These are phyloP conservation scores for Chamaenerion angustifolium DNA, from an alignment of 345 rosid species.

Conservation along the genomic window DNA sequence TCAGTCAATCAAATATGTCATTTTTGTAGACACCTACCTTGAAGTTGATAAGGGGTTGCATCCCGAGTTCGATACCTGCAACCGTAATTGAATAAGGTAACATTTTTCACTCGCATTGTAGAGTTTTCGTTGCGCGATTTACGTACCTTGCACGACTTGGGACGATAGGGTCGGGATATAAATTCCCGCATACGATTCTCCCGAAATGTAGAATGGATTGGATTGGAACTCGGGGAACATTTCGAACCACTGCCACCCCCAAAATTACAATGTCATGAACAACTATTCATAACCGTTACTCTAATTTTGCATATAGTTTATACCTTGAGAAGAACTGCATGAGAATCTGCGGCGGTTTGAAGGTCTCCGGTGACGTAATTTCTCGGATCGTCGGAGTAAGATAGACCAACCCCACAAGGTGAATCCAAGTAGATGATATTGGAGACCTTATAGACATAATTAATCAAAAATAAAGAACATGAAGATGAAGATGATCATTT, in stretches of 20 bases:
- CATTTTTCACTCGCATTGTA: no score
- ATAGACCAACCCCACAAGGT: conserved; percentile 74
- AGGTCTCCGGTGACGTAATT: conserved; percentile 54
- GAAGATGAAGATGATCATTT: no score
- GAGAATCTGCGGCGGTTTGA: conserved; percentile 50
- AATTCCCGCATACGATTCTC: conserved; percentile 90
- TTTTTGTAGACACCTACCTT: conserved; percentile 31
- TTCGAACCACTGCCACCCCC: conserved; percentile 57
- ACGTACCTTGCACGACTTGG: conserved; percentile 55
- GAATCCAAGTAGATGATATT: conserved; percentile 68
- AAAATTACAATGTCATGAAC: neutral
- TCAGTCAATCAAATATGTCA: no score
- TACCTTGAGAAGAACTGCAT: conserved; percentile 62
- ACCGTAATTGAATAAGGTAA: neutral
- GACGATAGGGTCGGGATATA: conserved; percentile 74
- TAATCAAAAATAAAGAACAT: no score
- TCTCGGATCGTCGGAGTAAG: conserved; percentile 41
- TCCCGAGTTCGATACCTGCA: conserved; percentile 49
- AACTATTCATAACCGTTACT: no score
- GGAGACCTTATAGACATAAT: conserved; percentile 40
- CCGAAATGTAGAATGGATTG: conserved; percentile 64
- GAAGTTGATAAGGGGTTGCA: conserved; percentile 45
- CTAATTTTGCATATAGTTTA: neutral
- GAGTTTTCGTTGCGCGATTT: neutral
- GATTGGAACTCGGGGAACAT: conserved; percentile 53